These are phyloP conservation scores for Dothistroma pini DNA, from an alignment of 2,329 filamentous ascomycete species.

Conservation along the genomic window DNA sequence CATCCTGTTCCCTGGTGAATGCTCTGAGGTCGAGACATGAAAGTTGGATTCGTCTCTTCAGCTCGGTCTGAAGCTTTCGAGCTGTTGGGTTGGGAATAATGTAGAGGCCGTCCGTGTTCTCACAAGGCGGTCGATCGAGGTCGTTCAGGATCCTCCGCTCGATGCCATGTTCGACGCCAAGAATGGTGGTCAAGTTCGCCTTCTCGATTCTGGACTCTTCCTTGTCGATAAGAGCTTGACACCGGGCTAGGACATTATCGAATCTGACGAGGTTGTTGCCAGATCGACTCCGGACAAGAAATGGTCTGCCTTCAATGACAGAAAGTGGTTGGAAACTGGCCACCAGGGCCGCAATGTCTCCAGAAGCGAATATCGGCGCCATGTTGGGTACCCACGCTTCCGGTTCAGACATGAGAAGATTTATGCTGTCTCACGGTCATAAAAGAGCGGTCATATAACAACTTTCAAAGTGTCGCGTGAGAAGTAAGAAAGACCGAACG, in stretches of 20 bases:
- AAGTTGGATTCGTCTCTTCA: background rate
- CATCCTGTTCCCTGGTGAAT: slow-evolving; percentile 7
- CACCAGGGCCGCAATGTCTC: slow-evolving; percentile 27
- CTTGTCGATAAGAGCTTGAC: slow-evolving; percentile 8
- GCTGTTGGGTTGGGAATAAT: background rate
- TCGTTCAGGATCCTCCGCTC: slow-evolving; percentile 5
- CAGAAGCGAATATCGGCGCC: slow-evolving; percentile 27
- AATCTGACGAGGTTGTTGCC: slow-evolving; percentile 19
- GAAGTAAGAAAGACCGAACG: background rate
- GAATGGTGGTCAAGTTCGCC: slow-evolving; percentile 3
- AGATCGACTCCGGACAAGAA: slow-evolving; percentile 20
- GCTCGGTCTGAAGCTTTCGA: background rate
- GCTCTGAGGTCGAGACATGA: slow-evolving; percentile 7
- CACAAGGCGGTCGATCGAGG: background rate
- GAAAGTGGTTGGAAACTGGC: slow-evolving; percentile 22
- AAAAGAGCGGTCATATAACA: background rate
- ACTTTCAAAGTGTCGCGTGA: background rate
- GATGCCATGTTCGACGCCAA: slow-evolving; percentile 10
- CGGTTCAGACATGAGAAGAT: background rate
- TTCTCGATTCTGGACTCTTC: slow-evolving; percentile 6
- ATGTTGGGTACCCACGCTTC: slow-evolving; percentile 10
- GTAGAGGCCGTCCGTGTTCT: slow-evolving; percentile 1
- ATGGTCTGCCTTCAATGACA: slow-evolving; percentile 16
- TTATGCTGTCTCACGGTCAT: background rate
- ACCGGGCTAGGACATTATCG: background rate